Conservation (phyloP, 345 rosid genomes). For the Zanthoxylum bungeanum region DNA sequence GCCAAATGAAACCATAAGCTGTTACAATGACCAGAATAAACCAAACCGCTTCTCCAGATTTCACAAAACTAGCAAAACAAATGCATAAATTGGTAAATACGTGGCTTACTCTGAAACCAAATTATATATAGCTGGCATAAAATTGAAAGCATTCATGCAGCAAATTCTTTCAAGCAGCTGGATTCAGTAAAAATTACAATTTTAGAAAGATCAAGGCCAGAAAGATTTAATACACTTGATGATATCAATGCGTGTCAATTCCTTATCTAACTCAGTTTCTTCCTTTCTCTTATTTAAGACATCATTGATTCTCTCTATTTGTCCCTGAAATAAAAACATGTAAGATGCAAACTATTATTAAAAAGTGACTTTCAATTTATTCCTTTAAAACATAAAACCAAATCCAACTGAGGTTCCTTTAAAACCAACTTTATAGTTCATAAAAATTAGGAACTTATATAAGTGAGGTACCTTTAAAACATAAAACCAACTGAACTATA, state of each 20-base stretch:
- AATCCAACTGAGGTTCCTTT: too few relatives aligned
- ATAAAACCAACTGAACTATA: background rate
- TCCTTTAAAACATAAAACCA: too few relatives aligned
- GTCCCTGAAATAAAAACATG: constrained; percentile 49
- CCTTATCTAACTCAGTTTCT: constrained; percentile 51
- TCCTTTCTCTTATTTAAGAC: constrained; percentile 49
- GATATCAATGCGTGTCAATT: constrained; percentile 74
- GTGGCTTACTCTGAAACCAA: background rate
- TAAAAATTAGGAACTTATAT: background rate
- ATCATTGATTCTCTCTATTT: constrained; percentile 52
- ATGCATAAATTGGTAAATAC: background rate
- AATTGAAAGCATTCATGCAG: background rate
- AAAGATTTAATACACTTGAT: constrained; percentile 89
- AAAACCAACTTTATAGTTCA: too few relatives aligned
- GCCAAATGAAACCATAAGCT: background rate
- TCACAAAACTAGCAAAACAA: background rate
- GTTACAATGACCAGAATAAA: background rate
- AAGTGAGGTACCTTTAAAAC: background rate
- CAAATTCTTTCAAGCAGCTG: constrained; percentile 12
- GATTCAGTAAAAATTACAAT: constrained; percentile 50
- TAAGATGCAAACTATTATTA: background rate
- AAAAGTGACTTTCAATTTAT: background rate
- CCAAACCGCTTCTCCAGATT: background rate
- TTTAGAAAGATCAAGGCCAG: constrained; percentile 91
- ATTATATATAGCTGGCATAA: background rate